Conservation (phyloP, 768 basidiomycete species). For the Mycena leptocephala region DNA sequence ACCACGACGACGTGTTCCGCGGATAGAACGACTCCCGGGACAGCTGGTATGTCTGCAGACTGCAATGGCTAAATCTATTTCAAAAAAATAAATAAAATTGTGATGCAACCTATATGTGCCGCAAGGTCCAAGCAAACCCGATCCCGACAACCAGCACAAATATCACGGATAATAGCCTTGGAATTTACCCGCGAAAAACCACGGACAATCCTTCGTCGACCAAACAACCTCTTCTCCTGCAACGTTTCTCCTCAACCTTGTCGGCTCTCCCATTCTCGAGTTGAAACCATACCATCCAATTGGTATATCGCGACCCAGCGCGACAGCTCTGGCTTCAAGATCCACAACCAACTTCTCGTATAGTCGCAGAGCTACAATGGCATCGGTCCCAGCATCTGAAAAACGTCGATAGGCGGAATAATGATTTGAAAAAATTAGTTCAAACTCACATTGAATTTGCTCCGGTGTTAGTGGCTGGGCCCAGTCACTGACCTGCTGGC, state of each 20-base stretch:
- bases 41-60: too few relatives aligned
- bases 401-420: not conserved
- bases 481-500: not conserved
- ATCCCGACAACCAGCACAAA: too few relatives aligned
- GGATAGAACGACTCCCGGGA: too few relatives aligned
- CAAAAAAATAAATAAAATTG: too few relatives aligned
- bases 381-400: not conserved
- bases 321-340: not conserved
- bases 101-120: too few relatives aligned
- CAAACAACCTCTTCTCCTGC: not conserved
- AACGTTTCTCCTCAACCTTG: not conserved
- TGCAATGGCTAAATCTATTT: too few relatives aligned
- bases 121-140: too few relatives aligned
- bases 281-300: not conserved
- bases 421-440: not conserved
- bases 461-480: not conserved
- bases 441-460: not conserved
- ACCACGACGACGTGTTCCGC: too few relatives aligned
- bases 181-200: not conserved
- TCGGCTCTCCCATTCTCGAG: not conserved
- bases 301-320: not conserved
- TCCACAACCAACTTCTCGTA: not conserved
- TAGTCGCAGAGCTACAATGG: not conserved
- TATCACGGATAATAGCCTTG: not conserved
- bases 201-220: not conserved